phyloP scores from a whole-genome alignment of 495 filamentous ascomycete genomes.

The Hypoxylon cercidicola region DNA sequence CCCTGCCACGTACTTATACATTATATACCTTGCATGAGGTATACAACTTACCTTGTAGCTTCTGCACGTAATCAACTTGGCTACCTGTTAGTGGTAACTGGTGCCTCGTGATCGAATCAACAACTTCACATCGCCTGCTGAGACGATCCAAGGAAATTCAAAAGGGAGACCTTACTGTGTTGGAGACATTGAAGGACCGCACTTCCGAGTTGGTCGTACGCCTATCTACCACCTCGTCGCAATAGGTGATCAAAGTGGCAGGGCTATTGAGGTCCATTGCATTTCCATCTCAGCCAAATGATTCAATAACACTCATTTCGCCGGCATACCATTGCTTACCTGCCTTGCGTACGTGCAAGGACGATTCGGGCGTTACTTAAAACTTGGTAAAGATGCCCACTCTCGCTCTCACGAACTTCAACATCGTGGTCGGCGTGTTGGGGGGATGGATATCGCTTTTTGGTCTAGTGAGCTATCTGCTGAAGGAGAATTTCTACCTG shows the following conservation, averaged over 20 bases:
- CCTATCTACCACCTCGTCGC: background rate
- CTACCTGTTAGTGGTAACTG: too few species aligned
- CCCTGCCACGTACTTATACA: background rate
- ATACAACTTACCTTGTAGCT: background rate
- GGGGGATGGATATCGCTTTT: slow-evolving; percentile 91
- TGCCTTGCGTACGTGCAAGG: slow-evolving; percentile 43
- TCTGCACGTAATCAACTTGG: too few species aligned
- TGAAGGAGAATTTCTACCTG: slow-evolving; percentile 91
- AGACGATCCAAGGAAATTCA: background rate
- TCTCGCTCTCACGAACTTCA: slow-evolving; percentile 82
- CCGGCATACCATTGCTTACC: slow-evolving; percentile 44
- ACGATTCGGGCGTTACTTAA: slow-evolving; percentile 54
- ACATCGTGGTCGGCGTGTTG: slow-evolving; percentile 82
- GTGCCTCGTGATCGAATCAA: slow-evolving; percentile 4
- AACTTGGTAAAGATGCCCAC: slow-evolving; percentile 72
- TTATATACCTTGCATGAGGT: background rate
- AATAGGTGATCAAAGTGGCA: slow-evolving; percentile 40
- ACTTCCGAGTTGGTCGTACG: slow-evolving; percentile 3
- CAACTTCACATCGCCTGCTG: background rate
- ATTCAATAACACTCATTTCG: slow-evolving; percentile 59
- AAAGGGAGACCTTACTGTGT: background rate
- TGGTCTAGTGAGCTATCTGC: slow-evolving; percentile 86
- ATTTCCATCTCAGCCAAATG: slow-evolving; percentile 46
- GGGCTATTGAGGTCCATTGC: slow-evolving; percentile 9
- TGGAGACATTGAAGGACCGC: slow-evolving; percentile 2